Percentiles rank a stretch among this genome's conserved stretches.
Conservation (phyloP, 305 asterid species). For the Solanum hybrid region DNA sequence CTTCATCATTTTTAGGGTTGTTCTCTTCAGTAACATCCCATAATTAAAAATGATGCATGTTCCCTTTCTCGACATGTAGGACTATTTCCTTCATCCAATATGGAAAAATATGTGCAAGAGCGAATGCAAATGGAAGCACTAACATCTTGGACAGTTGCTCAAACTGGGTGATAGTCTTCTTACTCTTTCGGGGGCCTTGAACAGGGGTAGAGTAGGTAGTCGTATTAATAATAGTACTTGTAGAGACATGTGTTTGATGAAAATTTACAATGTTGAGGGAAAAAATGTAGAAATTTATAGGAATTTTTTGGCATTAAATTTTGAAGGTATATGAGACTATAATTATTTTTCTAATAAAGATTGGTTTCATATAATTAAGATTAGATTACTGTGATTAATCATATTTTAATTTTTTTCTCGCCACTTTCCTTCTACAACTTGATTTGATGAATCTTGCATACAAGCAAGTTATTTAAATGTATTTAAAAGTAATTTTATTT, state of each 20-base stretch:
- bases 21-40: not conserved
- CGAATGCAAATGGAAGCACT: not conserved
- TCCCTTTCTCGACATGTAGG: not conserved
- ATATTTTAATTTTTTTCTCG: not conserved
- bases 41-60: not conserved
- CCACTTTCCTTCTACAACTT: not conserved
- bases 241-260: not conserved
- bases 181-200: not conserved
- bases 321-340: not conserved
- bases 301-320: not conserved
- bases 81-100: not conserved
- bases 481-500: not conserved
- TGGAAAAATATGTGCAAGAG: not conserved
- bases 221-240: not conserved
- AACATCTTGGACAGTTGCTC: not conserved
- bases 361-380: not conserved
- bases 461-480: not conserved
- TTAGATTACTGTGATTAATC: not conserved
- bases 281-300: not conserved
- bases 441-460: not conserved
- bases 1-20: not conserved
- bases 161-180: not conserved
- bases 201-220: not conserved
- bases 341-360: no score
- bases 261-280: not conserved